Percentiles rank a stretch among this genome's conserved stretches.
Evolutionary conservation across 345 rosid species (phyloP).

Genomic region (Toxicodendron radicans): DNA sequence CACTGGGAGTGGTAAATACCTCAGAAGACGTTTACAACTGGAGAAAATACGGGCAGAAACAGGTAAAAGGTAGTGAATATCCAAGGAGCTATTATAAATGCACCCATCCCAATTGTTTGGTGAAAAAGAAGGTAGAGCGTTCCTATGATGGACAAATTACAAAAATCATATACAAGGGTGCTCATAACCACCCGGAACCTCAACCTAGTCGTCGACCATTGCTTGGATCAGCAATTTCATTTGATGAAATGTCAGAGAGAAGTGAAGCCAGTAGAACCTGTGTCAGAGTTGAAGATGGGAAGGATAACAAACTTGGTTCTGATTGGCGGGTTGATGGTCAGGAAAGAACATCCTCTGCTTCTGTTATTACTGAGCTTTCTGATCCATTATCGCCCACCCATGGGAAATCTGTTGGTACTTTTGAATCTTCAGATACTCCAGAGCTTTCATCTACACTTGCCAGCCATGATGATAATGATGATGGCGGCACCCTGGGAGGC

Average conservation of each 20-base stretch:
- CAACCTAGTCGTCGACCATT: slow-evolving; percentile 44
- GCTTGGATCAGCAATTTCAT: slow-evolving; percentile 33
- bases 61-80: slow-evolving; percentile 64
- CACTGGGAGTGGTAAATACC: slow-evolving; percentile 35
- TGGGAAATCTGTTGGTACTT: slow-evolving; percentile 32
- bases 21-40: slow-evolving; percentile 66
- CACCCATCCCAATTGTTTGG: slow-evolving; percentile 53
- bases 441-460: slow-evolving; percentile 52
- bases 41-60: slow-evolving; percentile 73
- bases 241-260: slow-evolving; percentile 37
- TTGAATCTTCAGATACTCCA: slow-evolving; percentile 49
- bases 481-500: slow-evolving; percentile 44
- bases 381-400: slow-evolving; percentile 41
- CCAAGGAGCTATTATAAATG: slow-evolving; percentile 72
- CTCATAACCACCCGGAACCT: slow-evolving; percentile 57
- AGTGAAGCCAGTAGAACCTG: slow-evolving; percentile 30
- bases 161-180: slow-evolving; percentile 64
- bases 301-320: slow-evolving; percentile 32
- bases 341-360: slow-evolving; percentile 48
- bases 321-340: slow-evolving; percentile 37
- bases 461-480: slow-evolving; percentile 57
- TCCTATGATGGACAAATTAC: slow-evolving; percentile 63
- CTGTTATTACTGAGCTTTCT: slow-evolving; percentile 49
- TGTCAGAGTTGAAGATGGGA: slow-evolving; percentile 38
- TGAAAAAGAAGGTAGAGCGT: slow-evolving; percentile 62